Conservation (phyloP, 2,329 filamentous ascomycete genomes). For the Eurotiales sp. region DNA sequence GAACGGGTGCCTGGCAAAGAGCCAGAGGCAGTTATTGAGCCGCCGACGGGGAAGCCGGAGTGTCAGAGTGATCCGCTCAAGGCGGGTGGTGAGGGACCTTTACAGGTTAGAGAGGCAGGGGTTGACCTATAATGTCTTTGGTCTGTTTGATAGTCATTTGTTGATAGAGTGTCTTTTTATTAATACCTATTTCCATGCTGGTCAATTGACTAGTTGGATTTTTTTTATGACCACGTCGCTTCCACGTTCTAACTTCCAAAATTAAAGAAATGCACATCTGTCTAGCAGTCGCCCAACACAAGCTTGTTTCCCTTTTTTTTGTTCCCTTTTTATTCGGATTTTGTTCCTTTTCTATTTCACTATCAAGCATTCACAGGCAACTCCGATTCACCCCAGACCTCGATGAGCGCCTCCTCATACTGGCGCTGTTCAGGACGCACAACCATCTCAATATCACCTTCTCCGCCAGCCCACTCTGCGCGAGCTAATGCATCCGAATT, state of each 20-base stretch:
- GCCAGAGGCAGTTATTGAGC: slow-evolving; percentile 22
- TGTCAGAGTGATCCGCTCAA: slow-evolving; percentile 19
- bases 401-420: slow-evolving; percentile 10
- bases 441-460: not conserved
- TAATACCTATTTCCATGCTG: no score
- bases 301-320: no score
- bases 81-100: not conserved
- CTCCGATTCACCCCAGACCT: slow-evolving; percentile 12
- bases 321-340: no score
- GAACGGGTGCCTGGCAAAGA: slow-evolving; percentile 24
- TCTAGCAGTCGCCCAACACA: no score
- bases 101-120: slow-evolving; percentile 7
- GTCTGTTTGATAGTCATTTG: no score
- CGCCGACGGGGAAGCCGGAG: slow-evolving; percentile 22
- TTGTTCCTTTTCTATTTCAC: not conserved
- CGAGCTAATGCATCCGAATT: no score
- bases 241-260: no score
- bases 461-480: no score
- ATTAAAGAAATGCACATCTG: no score
- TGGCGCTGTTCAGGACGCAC: not conserved
- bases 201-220: no score
- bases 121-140: not conserved
- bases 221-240: no score
- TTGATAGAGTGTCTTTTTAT: no score
- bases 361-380: slow-evolving; percentile 4